A percentile compares a stretch with the other conserved stretches of the same genome.
These are phyloP conservation scores for Brassica hybrid DNA, from an alignment of 441 rosid species.

Conservation along the genomic window DNA sequence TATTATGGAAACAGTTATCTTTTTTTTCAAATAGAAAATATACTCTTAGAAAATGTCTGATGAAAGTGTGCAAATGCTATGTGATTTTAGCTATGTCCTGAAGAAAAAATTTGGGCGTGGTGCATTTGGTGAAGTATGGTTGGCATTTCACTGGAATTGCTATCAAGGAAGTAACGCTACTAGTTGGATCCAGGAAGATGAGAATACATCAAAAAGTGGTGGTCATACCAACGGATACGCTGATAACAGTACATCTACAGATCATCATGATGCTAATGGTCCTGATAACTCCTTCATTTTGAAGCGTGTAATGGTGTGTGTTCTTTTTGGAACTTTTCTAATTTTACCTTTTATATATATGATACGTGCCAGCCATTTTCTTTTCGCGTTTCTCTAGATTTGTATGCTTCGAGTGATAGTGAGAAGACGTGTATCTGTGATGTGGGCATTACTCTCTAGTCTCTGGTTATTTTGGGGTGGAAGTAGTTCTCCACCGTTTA, in stretches of 20 bases:
- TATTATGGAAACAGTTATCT: conserved; percentile 9
- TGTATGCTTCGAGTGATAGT: conserved; percentile 24
- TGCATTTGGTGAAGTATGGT: conserved; percentile 97
- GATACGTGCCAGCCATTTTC: conserved; percentile 23
- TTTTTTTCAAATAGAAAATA: conserved; percentile 4
- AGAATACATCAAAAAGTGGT: conserved; percentile 46
- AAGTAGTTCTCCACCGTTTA: conserved; percentile 15
- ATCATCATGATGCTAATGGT: conserved; percentile 52
- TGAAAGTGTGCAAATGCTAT: conserved; percentile 26
- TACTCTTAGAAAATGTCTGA: conserved; percentile 19
- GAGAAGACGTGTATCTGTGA: conserved; percentile 23
- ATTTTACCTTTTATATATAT: conserved; percentile 13
- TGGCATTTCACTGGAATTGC: conserved; percentile 90
- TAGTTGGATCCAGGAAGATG: conserved; percentile 49
- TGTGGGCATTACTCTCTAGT: conserved; percentile 19
- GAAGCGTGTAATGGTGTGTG: conserved; percentile 92
- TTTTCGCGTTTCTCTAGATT: conserved; percentile 10
- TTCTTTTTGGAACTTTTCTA: background rate
- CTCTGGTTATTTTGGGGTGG: conserved; percentile 14
- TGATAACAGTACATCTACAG: conserved; percentile 47
- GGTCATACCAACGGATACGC: conserved; percentile 40
- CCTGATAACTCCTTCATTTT: conserved; percentile 68
- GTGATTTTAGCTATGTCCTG: conserved; percentile 69
- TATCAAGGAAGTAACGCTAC: conserved; percentile 56
- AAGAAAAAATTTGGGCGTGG: conserved; percentile 95